Base-by-base conservation (phyloP, 73 alveolate species). In the Paramecium tetraurelia region DNA sequence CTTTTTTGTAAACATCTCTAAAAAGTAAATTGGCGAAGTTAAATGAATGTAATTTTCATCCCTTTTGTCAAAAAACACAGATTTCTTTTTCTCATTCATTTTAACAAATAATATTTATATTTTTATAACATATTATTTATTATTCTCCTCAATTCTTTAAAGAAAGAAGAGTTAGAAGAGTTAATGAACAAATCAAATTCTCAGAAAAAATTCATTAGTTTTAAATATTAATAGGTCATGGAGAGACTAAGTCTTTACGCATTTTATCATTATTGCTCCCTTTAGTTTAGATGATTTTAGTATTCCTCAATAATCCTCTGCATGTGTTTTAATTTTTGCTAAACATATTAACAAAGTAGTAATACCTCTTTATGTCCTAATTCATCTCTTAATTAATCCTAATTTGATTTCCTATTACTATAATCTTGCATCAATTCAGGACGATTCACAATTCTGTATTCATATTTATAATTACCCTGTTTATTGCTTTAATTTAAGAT, bases 401-500 rank as follows among this genome's bases (percentile, higher is more conserved):
- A 22, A 22, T 41, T 80, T 20, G 44, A 21, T 48, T 44, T 80
- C 33, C 76, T 80, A 22, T 41, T 31, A 24, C 43, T 41, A 48
- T 80, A 80, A 24, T 80, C 90, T 24, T 80, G 24, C 0, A 80
- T 43, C 24, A 80, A 80, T 44, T 80, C 90, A 24, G 90, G 90
- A 40, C 76, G 70, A 80, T 80, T 80, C 38, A 80, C 75, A 41
- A 70, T 35, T 22, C 59, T 69, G 29, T 24, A 10, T 22, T 18
- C 44, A 59, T 36, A 36, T 11, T 14, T 33, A 33, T 44, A 86
- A 24, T 27, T 87, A 89, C 94, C 98, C 98, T 14, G 99, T 96
- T 85, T 96, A 94, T 92, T 96, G 95, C 68, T 96, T 96, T 36
- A 94, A 90, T 50, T 89, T 76, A 59, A 96, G 94, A 69, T 86